Conservation (phyloP, 352 stramenopile species). For the Phytophthora cactorum region DNA sequence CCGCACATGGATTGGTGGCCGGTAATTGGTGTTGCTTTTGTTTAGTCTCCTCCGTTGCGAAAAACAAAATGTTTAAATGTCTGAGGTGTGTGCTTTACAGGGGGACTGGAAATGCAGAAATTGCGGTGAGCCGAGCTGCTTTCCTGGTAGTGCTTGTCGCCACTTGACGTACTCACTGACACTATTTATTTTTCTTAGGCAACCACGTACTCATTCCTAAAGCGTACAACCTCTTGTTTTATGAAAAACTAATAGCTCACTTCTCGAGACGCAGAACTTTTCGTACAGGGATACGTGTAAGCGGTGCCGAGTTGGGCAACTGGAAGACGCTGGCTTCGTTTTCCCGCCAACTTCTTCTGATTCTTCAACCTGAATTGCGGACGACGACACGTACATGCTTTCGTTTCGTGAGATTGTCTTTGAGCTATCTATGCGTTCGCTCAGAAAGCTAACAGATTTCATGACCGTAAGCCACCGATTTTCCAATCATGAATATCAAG, state of each 20-base stretch:
- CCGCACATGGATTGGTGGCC: constrained; percentile 85
- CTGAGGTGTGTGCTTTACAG: constrained; percentile 37
- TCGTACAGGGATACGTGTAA: constrained; percentile 78
- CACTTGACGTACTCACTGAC: constrained; percentile 14
- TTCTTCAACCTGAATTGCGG: constrained; percentile 19
- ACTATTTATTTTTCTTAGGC: constrained; percentile 28
- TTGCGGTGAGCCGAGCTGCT: constrained; percentile 49
- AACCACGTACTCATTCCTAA: constrained; percentile 53
- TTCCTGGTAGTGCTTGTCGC: background rate
- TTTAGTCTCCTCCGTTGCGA: constrained; percentile 4
- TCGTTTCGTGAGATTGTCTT: constrained; percentile 1
- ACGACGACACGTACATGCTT: constrained; percentile 11
- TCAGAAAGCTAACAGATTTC: background rate
- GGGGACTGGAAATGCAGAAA: constrained; percentile 83
- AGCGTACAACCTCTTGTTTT: background rate
- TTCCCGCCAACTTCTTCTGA: constrained; percentile 36
- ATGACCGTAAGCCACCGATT: background rate
- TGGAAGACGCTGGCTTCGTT: constrained; percentile 67
- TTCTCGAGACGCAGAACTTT: constrained; percentile 58
- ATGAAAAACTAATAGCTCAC: constrained; percentile 16
- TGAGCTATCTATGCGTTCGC: constrained; percentile 20
- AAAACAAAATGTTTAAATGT: constrained; percentile 21
- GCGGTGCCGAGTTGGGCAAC: constrained; percentile 60
- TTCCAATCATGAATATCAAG: constrained; percentile 14
- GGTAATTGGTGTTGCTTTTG: constrained; percentile 39